These are phyloP conservation scores for Boletus rubropictus DNA, from an alignment of 768 basidiomycete species.

Conservation along the genomic window DNA sequence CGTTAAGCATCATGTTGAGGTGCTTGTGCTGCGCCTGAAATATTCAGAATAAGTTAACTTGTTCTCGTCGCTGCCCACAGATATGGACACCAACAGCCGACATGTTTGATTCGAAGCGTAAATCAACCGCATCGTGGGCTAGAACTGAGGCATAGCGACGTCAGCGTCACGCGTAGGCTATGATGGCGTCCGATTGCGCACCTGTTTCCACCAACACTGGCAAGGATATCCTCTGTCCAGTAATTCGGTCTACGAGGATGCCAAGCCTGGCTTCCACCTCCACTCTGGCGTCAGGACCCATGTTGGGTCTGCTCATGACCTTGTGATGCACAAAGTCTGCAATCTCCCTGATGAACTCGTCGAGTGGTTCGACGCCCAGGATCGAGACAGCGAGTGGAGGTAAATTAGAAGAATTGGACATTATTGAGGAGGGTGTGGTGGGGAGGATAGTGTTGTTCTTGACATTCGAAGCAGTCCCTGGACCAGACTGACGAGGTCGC, in stretches of 20 bases:
- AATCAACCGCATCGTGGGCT: slow-evolving; percentile 49
- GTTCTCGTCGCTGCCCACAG: slow-evolving; percentile 4
- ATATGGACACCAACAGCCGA: slow-evolving; percentile 52
- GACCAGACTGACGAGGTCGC: slow-evolving; percentile 33
- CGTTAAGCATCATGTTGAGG: slow-evolving; percentile 84
- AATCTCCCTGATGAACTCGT: slow-evolving; percentile 89
- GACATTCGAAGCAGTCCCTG: slow-evolving; percentile 23
- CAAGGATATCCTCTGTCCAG: slow-evolving; percentile 54
- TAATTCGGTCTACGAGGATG: slow-evolving; percentile 52
- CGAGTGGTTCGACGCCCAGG: slow-evolving; percentile 83
- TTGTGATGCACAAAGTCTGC: slow-evolving; percentile 83
- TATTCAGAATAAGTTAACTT: slow-evolving; percentile 9
- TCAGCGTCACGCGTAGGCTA: slow-evolving; percentile 1
- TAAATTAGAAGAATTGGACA: slow-evolving; percentile 30
- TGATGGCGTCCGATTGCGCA: slow-evolving; percentile 36
- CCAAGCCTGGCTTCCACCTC: slow-evolving; percentile 94
- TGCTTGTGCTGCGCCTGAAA: slow-evolving; percentile 78
- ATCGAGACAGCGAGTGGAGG: slow-evolving; percentile 75
- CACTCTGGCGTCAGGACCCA: slow-evolving; percentile 45
- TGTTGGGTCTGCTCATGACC: slow-evolving; percentile 51
- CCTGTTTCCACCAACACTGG: slow-evolving; percentile 83
- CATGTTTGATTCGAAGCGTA: slow-evolving; percentile 93
- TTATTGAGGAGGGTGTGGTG: slow-evolving; percentile 14
- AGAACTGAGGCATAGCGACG: slow-evolving; percentile 49
- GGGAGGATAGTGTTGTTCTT: slow-evolving; percentile 11